These are phyloP conservation scores for Arachis monticola DNA, from an alignment of 331 rosid species.

Conservation along the genomic window DNA sequence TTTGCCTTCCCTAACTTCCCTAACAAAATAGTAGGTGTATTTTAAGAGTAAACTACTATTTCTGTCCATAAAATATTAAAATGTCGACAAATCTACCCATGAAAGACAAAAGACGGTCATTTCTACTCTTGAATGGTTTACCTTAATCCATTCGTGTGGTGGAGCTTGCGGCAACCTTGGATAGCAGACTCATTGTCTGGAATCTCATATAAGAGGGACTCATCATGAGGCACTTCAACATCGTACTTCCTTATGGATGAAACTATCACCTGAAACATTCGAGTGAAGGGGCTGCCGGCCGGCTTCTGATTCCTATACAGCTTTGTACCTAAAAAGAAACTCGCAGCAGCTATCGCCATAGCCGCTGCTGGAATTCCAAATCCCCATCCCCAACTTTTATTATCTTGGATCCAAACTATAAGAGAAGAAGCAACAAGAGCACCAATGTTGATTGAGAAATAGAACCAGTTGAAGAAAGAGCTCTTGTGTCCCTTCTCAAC, in stretches of 20 bases:
- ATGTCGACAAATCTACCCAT: no score
- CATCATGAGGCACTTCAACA: slow-evolving; percentile 32
- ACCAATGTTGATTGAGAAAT: slow-evolving; percentile 46
- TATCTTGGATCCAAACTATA: slow-evolving; percentile 46
- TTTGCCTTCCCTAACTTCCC: no score
- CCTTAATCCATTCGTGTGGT: slow-evolving; percentile 47
- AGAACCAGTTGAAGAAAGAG: slow-evolving; percentile 55
- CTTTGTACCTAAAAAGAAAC: slow-evolving; percentile 50
- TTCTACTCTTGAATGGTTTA: background rate
- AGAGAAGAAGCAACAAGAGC: slow-evolving; percentile 51
- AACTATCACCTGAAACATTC: slow-evolving; percentile 45
- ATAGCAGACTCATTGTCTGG: slow-evolving; percentile 40
- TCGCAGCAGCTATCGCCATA: slow-evolving; percentile 47
- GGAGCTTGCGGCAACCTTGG: slow-evolving; percentile 56
- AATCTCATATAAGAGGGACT: slow-evolving; percentile 46
- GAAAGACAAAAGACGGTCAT: no score
- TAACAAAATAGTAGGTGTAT: no score
- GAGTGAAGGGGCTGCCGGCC: slow-evolving; percentile 48
- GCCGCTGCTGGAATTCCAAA: slow-evolving; percentile 50
- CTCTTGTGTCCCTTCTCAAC: slow-evolving; percentile 49
- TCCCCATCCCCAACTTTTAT: slow-evolving; percentile 50
- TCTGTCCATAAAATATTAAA: no score
- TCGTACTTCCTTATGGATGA: slow-evolving; percentile 42
- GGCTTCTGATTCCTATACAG: slow-evolving; percentile 52
- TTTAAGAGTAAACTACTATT: no score